A percentile compares a stretch with the other conserved stretches of the same genome.
Evolutionary conservation across 345 rosid species (phyloP).

Genomic region (Adansonia digitata): DNA sequence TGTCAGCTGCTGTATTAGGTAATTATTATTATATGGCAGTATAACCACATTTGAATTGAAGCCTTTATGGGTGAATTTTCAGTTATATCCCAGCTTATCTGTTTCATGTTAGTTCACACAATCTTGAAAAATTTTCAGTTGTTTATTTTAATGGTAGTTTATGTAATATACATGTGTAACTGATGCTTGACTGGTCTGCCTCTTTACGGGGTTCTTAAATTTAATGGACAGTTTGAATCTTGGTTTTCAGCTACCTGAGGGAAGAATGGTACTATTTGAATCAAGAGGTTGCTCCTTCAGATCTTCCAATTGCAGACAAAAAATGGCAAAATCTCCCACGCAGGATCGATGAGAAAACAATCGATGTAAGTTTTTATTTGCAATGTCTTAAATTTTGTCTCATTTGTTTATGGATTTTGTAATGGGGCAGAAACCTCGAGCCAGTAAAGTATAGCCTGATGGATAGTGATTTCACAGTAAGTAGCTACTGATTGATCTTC

Average conservation of each 20-base stretch:
- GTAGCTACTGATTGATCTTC: no score
- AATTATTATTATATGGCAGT: background rate
- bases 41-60: background rate
- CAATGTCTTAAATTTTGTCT: background rate
- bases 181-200: slow-evolving; percentile 7
- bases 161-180: background rate
- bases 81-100: background rate
- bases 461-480: background rate
- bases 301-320: slow-evolving; percentile 52
- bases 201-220: slow-evolving; percentile 1
- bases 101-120: background rate
- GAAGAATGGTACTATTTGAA: slow-evolving; percentile 77
- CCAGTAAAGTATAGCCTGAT: background rate
- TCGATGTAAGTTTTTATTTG: slow-evolving; percentile 33
- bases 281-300: slow-evolving; percentile 41
- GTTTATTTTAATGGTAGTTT: background rate
- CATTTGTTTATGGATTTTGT: background rate
- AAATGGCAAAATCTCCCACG: slow-evolving; percentile 61
- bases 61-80: background rate
- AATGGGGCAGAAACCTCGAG: background rate
- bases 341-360: slow-evolving; percentile 44
- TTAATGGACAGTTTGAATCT: background rate
- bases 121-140: background rate
- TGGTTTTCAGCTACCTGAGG: slow-evolving; percentile 50
- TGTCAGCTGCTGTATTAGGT: background rate